These are phyloP conservation scores for Cutaneotrichosporon cutaneum DNA, from an alignment of 1,284 basidiomycete species.

Conservation along the genomic window DNA sequence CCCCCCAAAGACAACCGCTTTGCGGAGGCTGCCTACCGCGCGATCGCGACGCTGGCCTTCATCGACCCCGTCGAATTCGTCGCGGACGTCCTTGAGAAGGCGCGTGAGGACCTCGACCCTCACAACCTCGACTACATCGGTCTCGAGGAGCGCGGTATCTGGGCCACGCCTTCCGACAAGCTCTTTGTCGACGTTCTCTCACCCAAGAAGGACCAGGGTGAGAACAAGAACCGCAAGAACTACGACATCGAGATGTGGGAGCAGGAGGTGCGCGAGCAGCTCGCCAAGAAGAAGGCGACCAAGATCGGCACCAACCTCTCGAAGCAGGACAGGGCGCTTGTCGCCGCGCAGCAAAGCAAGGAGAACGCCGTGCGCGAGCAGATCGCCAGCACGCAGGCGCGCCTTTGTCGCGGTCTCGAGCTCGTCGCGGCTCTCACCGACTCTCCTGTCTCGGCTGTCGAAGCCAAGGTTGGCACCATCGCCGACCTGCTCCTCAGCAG, in stretches of 20 bases:
- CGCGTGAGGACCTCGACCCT: constrained; percentile 65
- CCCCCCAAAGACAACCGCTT: constrained; percentile 32
- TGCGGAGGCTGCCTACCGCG: constrained; percentile 65
- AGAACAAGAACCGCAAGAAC: constrained; percentile 74
- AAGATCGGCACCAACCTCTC: constrained; percentile 60
- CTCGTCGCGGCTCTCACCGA: constrained; percentile 65
- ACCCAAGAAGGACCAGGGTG: constrained; percentile 60
- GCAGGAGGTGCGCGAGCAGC: constrained; percentile 77
- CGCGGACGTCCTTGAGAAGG: constrained; percentile 66
- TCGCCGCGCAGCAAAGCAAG: constrained; percentile 75
- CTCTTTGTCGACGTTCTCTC: constrained; percentile 74
- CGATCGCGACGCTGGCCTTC: constrained; percentile 73
- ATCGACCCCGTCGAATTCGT: constrained; percentile 69
- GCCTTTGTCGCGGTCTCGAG: constrained; percentile 66
- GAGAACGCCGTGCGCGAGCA: constrained; percentile 66
- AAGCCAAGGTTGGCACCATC: constrained; percentile 61
- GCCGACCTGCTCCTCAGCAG: constrained; percentile 65
- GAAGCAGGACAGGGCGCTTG: constrained; percentile 76
- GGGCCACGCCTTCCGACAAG: constrained; percentile 76
- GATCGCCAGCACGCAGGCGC: constrained; percentile 60
- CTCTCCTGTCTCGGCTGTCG: constrained; percentile 63
- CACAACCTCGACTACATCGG: constrained; percentile 63
- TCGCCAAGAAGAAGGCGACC: constrained; percentile 69
- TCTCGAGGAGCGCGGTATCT: constrained; percentile 73
- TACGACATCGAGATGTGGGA: constrained; percentile 90